Conservation (phyloP, 2,329 filamentous ascomycete genomes). For the Xylariaceae sp. region DNA sequence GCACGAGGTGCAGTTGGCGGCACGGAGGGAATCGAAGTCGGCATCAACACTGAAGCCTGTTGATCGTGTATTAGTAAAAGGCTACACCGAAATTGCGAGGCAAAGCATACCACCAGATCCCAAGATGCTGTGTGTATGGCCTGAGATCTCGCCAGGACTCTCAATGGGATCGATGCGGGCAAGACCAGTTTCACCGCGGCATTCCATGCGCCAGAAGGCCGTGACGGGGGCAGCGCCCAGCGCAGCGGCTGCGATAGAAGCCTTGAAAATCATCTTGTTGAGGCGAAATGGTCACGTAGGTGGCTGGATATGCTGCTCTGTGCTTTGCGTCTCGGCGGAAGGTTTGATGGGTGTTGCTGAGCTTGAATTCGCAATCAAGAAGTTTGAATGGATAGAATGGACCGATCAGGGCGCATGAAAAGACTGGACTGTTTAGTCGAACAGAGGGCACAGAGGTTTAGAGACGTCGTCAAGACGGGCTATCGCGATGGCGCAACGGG, state of each 20-base stretch:
- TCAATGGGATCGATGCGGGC: conserved; percentile 74
- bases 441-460: too few species aligned
- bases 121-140: conserved; percentile 68
- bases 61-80: neutral
- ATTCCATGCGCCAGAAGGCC: conserved; percentile 89
- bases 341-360: too few species aligned
- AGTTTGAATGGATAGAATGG: too few species aligned
- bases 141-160: conserved; percentile 47
- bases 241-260: conserved; percentile 20
- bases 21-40: conserved; percentile 48
- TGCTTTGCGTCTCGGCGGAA: too few species aligned
- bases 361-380: too few species aligned
- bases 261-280: conserved; percentile 17
- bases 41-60: conserved; percentile 59
- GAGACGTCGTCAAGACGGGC: too few species aligned
- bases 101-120: conserved; percentile 63
- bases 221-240: conserved; percentile 30
- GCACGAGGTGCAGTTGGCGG: conserved; percentile 70
- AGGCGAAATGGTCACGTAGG: too few species aligned
- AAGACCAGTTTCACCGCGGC: conserved; percentile 60
- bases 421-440: too few species aligned
- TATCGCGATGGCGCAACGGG: too few species aligned
- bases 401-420: too few species aligned
- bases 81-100: neutral
- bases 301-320: too few species aligned